phyloP scores from a whole-genome alignment of 768 basidiomycete species.

The Lepiota venenata region DNA sequence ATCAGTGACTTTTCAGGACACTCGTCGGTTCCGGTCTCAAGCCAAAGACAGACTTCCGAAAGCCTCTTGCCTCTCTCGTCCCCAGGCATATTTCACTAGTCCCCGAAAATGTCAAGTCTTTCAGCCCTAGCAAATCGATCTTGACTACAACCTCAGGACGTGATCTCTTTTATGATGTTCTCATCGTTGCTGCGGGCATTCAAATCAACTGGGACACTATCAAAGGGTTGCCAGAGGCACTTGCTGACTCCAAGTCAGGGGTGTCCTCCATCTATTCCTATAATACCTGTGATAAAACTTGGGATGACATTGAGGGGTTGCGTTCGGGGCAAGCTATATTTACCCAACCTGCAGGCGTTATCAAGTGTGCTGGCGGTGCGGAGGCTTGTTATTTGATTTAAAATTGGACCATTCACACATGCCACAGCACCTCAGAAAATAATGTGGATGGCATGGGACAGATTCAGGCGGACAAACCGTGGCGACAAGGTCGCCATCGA shows the following conservation, averaged over 20 bases:
- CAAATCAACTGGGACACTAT: slow-evolving; percentile 83
- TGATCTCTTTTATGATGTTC: slow-evolving; percentile 72
- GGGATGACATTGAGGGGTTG: slow-evolving; percentile 76
- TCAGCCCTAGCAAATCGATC: slow-evolving; percentile 72
- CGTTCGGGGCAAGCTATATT: slow-evolving; percentile 85
- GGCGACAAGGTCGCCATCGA: slow-evolving; percentile 57
- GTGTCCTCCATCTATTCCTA: slow-evolving; percentile 94
- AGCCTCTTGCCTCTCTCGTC: slow-evolving; percentile 66
- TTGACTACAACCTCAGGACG: slow-evolving; percentile 71
- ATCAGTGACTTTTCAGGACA: slow-evolving; percentile 53
- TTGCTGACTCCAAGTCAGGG: slow-evolving; percentile 72
- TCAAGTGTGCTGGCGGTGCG: slow-evolving; percentile 91
- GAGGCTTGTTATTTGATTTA: background rate
- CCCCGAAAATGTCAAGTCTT: slow-evolving; percentile 64
- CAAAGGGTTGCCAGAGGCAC: slow-evolving; percentile 67
- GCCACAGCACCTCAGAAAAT: slow-evolving; percentile 79
- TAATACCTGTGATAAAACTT: slow-evolving; percentile 85
- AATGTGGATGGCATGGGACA: slow-evolving; percentile 97
- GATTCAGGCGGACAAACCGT: slow-evolving; percentile 60
- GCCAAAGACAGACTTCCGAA: slow-evolving; percentile 64
- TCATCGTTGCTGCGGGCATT: slow-evolving; percentile 88
- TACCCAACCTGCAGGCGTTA: slow-evolving; percentile 88
- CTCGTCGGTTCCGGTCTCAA: slow-evolving; percentile 88
- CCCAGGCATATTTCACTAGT: slow-evolving; percentile 72
- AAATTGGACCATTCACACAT: slow-evolving; percentile 1